Conservation (phyloP, 441 rosid genomes). For the Euphorbia schlechtendalii region DNA sequence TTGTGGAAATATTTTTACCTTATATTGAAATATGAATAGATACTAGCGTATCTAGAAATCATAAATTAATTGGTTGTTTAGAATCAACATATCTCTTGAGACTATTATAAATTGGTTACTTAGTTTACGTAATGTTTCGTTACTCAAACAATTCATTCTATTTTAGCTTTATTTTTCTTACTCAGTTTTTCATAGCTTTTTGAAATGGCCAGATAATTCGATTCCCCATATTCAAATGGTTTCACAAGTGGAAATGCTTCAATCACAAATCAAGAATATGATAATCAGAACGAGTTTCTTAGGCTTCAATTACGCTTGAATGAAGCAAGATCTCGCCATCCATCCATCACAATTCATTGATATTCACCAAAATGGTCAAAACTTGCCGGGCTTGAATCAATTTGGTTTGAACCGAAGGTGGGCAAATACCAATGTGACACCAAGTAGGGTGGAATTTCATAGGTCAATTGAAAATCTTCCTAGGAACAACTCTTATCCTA, state of each 20-base stretch:
- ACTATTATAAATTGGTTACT: not conserved
- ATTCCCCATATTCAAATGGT: not conserved
- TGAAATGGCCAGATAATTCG: not conserved
- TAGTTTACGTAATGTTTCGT: not conserved
- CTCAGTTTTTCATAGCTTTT: not conserved
- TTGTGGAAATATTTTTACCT: not conserved
- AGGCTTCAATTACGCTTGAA: not conserved
- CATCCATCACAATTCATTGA: not conserved
- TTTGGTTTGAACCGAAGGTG: slow-evolving; percentile 8
- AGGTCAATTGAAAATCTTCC: not conserved
- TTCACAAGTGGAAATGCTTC: not conserved
- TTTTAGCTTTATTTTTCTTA: no score
- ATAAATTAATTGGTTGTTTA: not conserved
- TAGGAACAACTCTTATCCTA: not conserved
- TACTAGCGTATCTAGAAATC: not conserved
- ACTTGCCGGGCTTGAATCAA: not conserved
- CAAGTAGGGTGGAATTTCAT: slow-evolving; percentile 11
- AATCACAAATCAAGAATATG: not conserved
- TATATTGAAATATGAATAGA: not conserved
- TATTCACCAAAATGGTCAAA: not conserved
- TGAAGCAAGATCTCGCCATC: not conserved
- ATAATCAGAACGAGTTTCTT: no score
- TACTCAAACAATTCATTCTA: not conserved
- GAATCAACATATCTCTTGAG: not conserved
- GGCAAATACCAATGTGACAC: slow-evolving; percentile 13